phyloP scores from a whole-genome alignment of 1,139 yeast genomes.

The Hansenula anomala region DNA sequence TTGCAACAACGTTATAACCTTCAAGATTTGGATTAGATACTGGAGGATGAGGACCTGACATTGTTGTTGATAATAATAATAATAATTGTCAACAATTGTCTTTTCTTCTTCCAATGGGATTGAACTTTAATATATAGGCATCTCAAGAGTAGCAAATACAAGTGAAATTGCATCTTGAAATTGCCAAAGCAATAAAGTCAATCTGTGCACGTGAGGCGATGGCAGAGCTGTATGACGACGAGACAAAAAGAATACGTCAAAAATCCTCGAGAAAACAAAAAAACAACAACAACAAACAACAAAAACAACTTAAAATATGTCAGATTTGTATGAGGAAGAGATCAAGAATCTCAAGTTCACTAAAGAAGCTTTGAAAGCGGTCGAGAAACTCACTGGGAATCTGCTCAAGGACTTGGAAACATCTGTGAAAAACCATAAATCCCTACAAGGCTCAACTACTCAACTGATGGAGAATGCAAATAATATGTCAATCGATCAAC shows the following conservation, averaged over 20 bases:
- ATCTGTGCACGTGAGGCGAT: too few relatives aligned
- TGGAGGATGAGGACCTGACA: constrained; percentile 1
- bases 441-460: not conserved
- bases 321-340: not conserved
- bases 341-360: not conserved
- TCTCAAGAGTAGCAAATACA: not conserved
- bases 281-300: too few relatives aligned
- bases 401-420: not conserved
- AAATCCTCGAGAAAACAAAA: too few relatives aligned
- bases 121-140: too few relatives aligned
- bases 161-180: not conserved
- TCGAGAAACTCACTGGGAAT: not conserved
- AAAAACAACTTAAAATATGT: not conserved
- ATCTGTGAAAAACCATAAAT: not conserved
- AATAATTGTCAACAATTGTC: not conserved
- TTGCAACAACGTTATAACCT: constrained; percentile 43
- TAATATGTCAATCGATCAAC: too few relatives aligned
- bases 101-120: not conserved
- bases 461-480: not conserved
- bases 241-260: too few relatives aligned
- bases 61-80: not conserved
- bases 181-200: not conserved
- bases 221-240: too few relatives aligned
- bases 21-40: constrained; percentile 30
- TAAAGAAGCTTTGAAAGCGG: not conserved